Evolutionary conservation across 2,329 filamentous ascomycete species (phyloP).

Genomic region (Paraphaeosphaeria sporulosa): DNA sequence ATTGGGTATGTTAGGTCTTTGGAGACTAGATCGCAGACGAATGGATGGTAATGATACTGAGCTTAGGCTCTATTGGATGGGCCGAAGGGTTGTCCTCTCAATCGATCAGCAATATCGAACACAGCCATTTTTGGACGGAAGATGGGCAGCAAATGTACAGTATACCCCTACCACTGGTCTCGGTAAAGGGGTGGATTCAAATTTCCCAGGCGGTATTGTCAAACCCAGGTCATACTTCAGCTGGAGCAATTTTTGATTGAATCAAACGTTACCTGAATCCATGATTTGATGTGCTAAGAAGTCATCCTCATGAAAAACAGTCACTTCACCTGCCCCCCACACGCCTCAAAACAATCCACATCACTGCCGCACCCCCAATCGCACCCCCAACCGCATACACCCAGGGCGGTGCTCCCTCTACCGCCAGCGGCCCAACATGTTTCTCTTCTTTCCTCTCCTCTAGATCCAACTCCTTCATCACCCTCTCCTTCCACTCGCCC

Average conservation of each 20-base stretch:
- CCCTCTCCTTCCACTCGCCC: background rate
- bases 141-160: background rate
- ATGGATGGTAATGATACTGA: background rate
- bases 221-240: too few relatives aligned
- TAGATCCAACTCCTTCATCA: conserved; percentile 1
- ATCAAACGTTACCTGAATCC: too few relatives aligned
- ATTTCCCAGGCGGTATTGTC: too few relatives aligned
- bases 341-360: background rate
- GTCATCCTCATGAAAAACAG: too few relatives aligned
- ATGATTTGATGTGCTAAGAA: too few relatives aligned
- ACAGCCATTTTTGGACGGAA: background rate
- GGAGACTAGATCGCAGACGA: background rate
- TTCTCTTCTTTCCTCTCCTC: background rate
- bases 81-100: background rate
- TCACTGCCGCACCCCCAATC: background rate
- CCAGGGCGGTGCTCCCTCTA: background rate
- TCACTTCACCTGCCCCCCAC: background rate
- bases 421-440: background rate
- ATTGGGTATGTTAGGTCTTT: background rate
- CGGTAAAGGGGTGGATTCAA: too few relatives aligned
- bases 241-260: too few relatives aligned
- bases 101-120: background rate
- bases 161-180: too few relatives aligned
- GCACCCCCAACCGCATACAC: background rate
- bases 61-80: background rate